A percentile compares a stretch with the other conserved stretches of the same genome.
These are phyloP conservation scores for Malassezia yamatoensis DNA, from an alignment of 1,284 basidiomycete species.

Conservation along the genomic window DNA sequence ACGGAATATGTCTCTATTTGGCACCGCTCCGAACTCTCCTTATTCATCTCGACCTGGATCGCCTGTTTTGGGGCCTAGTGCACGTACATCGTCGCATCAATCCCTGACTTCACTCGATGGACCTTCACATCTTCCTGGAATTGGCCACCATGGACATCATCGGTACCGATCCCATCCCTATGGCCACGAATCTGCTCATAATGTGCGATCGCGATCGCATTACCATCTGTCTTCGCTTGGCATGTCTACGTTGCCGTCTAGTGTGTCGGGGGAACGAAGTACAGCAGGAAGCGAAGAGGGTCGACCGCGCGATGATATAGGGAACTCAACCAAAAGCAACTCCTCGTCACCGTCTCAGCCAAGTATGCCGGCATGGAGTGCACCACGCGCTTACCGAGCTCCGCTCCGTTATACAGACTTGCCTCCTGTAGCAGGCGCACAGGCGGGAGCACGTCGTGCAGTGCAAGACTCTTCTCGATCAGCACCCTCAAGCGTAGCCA, in stretches of 20 bases:
- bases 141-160: slow-evolving; percentile 40
- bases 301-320: slow-evolving; percentile 16
- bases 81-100: slow-evolving; percentile 22
- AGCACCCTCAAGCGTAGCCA: slow-evolving; percentile 20
- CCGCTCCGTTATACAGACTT: neutral
- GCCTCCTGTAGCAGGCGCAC: neutral
- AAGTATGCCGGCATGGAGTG: neutral
- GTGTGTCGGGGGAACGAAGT: slow-evolving; percentile 40
- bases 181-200: slow-evolving; percentile 8
- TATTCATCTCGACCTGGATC: slow-evolving; percentile 37
- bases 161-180: slow-evolving; percentile 44
- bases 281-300: slow-evolving; percentile 27
- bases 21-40: slow-evolving; percentile 43
- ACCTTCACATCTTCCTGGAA: slow-evolving; percentile 34
- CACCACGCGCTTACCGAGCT: neutral
- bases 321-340: neutral
- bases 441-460: neutral
- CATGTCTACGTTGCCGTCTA: slow-evolving; percentile 23
- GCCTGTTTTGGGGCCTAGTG: slow-evolving; percentile 21
- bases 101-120: slow-evolving; percentile 22
- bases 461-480: slow-evolving; percentile 8
- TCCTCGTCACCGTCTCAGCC: neutral
- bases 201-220: slow-evolving; percentile 33
- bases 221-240: slow-evolving; percentile 38
- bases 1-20: slow-evolving; percentile 43